Percentiles rank a stretch among this genome's conserved stretches.
These are phyloP conservation scores for Obba rivulosa DNA, from an alignment of 768 basidiomycete species.

Conservation along the genomic window DNA sequence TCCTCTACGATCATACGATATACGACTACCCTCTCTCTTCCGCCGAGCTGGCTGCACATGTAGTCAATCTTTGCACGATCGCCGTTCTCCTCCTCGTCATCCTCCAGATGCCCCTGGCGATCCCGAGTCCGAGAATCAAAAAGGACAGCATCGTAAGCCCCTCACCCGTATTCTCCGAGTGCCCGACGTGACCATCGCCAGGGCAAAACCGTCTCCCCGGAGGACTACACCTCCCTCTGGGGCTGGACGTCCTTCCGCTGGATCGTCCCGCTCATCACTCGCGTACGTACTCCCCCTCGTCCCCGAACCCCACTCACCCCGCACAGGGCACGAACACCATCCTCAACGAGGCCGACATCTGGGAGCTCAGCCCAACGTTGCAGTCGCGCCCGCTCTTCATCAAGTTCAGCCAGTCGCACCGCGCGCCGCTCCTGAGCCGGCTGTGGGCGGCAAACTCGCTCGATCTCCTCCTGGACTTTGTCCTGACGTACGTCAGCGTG, in stretches of 20 bases:
- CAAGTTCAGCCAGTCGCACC: conserved; percentile 33
- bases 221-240: conserved; percentile 71
- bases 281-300: conserved; percentile 33
- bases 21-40: conserved; percentile 39
- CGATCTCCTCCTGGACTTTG: conserved; percentile 56
- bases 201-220: conserved; percentile 57
- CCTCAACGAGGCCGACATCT: conserved; percentile 67
- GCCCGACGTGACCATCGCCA: conserved; percentile 17
- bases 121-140: conserved; percentile 51
- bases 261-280: conserved; percentile 60
- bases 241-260: conserved; percentile 71
- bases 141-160: conserved; percentile 56
- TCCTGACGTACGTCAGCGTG: conserved; percentile 63
- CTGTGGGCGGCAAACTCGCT: conserved; percentile 41
- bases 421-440: conserved; percentile 36
- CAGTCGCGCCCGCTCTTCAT: conserved; percentile 61
- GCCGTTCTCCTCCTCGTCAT: conserved; percentile 40
- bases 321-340: conserved; percentile 39
- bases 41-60: conserved; percentile 18
- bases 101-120: conserved; percentile 57
- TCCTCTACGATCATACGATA: conserved; percentile 45
- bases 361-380: conserved; percentile 62
- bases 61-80: conserved; percentile 41
- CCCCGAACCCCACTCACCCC: conserved; percentile 22
- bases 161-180: background rate